A percentile compares a stretch with the other conserved stretches of the same genome.
These are phyloP conservation scores for Cinnamomum chago DNA, from an alignment of 164 flowering plant species.

Conservation along the genomic window DNA sequence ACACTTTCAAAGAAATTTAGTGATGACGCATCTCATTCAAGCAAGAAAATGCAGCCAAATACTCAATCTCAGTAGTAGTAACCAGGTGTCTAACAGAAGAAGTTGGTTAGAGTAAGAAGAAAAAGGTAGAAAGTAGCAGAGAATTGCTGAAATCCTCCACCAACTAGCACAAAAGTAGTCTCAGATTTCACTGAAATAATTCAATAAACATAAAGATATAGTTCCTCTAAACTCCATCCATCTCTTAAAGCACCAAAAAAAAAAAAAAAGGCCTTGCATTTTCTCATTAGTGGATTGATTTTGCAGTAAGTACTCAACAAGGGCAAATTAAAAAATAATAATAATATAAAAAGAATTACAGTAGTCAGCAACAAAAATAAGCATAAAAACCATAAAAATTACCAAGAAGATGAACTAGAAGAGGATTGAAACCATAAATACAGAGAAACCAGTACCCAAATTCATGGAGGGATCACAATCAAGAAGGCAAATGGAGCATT, in stretches of 20 bases:
- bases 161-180: too few relatives aligned
- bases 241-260: not conserved
- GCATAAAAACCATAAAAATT: slow-evolving; percentile 1
- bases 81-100: too few relatives aligned
- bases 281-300: not conserved
- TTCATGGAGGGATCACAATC: not conserved
- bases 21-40: too few relatives aligned
- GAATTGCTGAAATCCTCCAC: too few relatives aligned
- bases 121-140: too few relatives aligned
- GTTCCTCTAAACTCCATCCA: not conserved
- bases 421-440: slow-evolving; percentile 17
- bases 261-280: not conserved
- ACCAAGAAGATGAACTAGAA: not conserved
- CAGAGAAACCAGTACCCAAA: not conserved
- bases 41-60: too few relatives aligned
- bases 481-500: slow-evolving; percentile 2
- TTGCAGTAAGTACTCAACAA: slow-evolving; percentile 7
- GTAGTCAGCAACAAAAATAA: slow-evolving; percentile 11
- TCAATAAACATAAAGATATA: too few relatives aligned
- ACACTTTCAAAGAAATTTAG: too few relatives aligned
- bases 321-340: not conserved
- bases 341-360: slow-evolving; percentile 15
- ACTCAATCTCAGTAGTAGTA: too few relatives aligned
- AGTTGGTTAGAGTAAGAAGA: too few relatives aligned
- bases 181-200: too few relatives aligned